These are phyloP conservation scores for Wickerhamiella pararugosa DNA, from an alignment of 1,139 yeast species.

Conservation along the genomic window DNA sequence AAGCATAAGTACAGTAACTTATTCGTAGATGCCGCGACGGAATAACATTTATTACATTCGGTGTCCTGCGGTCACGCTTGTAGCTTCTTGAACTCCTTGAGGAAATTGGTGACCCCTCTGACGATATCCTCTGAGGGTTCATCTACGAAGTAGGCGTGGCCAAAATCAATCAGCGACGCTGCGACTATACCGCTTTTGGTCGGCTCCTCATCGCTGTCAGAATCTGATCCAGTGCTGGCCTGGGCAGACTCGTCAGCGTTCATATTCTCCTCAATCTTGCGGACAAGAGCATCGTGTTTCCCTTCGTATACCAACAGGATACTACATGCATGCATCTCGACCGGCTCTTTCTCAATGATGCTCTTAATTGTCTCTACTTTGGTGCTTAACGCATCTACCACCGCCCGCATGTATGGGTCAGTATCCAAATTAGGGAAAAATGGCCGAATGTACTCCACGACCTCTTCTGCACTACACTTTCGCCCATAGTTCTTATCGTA, in stretches of 20 bases:
- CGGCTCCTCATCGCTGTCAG: slow-evolving; percentile 1
- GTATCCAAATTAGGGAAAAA: slow-evolving; percentile 30
- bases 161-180: slow-evolving; percentile 71
- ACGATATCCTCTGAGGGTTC: slow-evolving; percentile 13
- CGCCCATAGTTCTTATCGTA: slow-evolving; percentile 66
- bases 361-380: slow-evolving; percentile 53
- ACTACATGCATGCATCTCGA: slow-evolving; percentile 61
- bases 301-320: slow-evolving; percentile 62
- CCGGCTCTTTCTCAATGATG: slow-evolving; percentile 44
- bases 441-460: slow-evolving; percentile 35
- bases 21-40: background rate
- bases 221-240: slow-evolving; percentile 9
- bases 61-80: background rate
- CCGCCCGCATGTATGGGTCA: slow-evolving; percentile 14
- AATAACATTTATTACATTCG: background rate
- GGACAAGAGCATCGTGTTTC: slow-evolving; percentile 29
- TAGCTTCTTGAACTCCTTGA: background rate
- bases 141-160: slow-evolving; percentile 50
- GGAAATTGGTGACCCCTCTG: slow-evolving; percentile 10
- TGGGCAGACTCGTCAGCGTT: slow-evolving; percentile 14
- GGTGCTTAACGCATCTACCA: slow-evolving; percentile 32
- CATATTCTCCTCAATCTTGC: slow-evolving; percentile 12
- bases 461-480: slow-evolving; percentile 29
- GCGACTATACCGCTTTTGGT: slow-evolving; percentile 29
- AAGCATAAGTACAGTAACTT: too few relatives aligned